Percentiles rank a stretch among this genome's conserved stretches.
Conservation (phyloP, 805 yeast species). For the Candida pseudoglaebosa region DNA sequence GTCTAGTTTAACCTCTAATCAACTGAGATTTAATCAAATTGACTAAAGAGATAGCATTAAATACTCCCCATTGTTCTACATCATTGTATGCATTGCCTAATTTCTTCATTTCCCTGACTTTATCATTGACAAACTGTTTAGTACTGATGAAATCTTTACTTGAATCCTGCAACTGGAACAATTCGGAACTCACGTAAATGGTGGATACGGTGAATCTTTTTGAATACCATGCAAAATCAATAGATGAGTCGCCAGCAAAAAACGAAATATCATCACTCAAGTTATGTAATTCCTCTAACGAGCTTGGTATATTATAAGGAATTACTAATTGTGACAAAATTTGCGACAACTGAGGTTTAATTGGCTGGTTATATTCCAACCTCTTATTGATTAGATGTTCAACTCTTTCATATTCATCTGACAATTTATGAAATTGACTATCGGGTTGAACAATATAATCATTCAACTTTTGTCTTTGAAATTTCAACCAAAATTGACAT, state of each 20-base stretch:
- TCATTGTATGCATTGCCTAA: slow-evolving; percentile 60
- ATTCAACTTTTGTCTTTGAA: slow-evolving; percentile 35
- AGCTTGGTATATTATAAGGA: slow-evolving; percentile 56
- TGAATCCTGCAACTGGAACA: slow-evolving; percentile 74
- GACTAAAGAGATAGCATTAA: slow-evolving; percentile 58
- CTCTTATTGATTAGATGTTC: slow-evolving; percentile 46
- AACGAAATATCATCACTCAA: slow-evolving; percentile 80
- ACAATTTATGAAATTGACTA: slow-evolving; percentile 23
- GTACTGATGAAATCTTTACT: slow-evolving; percentile 57
- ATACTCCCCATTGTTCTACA: slow-evolving; percentile 72
- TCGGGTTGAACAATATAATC: slow-evolving; percentile 25
- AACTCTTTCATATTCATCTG: slow-evolving; percentile 40
- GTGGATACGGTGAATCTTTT: slow-evolving; percentile 69
- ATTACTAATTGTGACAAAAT: slow-evolving; percentile 60
- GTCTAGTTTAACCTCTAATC: slow-evolving; percentile 55
- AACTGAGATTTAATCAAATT: slow-evolving; percentile 72
- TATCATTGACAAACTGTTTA: slow-evolving; percentile 55
- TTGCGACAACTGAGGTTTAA: slow-evolving; percentile 38
- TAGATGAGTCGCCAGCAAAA: slow-evolving; percentile 73
- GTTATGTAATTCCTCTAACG: slow-evolving; percentile 66
- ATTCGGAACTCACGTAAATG: slow-evolving; percentile 69
- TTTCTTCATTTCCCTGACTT: slow-evolving; percentile 48
- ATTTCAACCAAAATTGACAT: slow-evolving; percentile 49
- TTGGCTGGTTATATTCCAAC: slow-evolving; percentile 47
- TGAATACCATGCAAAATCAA: slow-evolving; percentile 91